A percentile compares a stretch with the other conserved stretches of the same genome.
Evolutionary conservation across 192 early-diverging fungal genomes (phyloP).

Genomic region (Entophlyctis helioformis): DNA sequence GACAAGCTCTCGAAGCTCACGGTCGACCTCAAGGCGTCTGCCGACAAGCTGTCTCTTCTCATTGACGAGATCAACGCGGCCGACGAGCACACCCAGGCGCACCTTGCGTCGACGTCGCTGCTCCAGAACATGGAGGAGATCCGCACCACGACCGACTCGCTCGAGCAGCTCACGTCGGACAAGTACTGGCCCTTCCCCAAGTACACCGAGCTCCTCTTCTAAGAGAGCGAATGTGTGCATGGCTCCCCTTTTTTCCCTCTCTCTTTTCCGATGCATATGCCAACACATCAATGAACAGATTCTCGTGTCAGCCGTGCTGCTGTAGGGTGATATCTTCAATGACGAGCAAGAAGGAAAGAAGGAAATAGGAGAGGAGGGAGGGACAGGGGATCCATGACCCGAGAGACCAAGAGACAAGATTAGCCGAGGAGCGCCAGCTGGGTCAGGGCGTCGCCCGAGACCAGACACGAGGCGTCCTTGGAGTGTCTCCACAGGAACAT

Average conservation of each 20-base stretch:
- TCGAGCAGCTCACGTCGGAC: slow-evolving; percentile 77
- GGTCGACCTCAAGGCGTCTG: slow-evolving; percentile 35
- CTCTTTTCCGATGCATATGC: not conserved
- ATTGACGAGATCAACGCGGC: slow-evolving; percentile 47
- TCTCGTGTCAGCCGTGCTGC: too few species aligned
- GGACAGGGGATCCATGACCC: too few species aligned
- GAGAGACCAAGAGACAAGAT: too few species aligned
- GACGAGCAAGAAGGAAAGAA: too few species aligned
- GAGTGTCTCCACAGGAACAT: slow-evolving; percentile 9
- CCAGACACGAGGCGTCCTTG: slow-evolving; percentile 1
- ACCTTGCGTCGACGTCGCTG: slow-evolving; percentile 45
- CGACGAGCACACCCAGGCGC: slow-evolving; percentile 51
- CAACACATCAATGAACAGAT: too few species aligned
- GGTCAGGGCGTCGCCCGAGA: not conserved
- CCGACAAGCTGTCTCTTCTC: slow-evolving; percentile 39
- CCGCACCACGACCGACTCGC: slow-evolving; percentile 26
- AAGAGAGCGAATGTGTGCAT: too few species aligned
- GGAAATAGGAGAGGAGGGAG: too few species aligned
- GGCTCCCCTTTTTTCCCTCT: not conserved
- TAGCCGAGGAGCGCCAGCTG: too few species aligned
- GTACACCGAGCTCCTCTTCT: slow-evolving; percentile 71
- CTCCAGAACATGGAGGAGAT: slow-evolving; percentile 60
- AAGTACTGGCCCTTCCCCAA: slow-evolving; percentile 96
- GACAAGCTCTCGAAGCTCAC: slow-evolving; percentile 53
- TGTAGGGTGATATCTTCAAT: too few species aligned